A percentile compares a stretch with the other conserved stretches of the same genome.
Evolutionary conservation across 1,284 basidiomycete species (phyloP).

Genomic region (Sporisorium sorghi): DNA sequence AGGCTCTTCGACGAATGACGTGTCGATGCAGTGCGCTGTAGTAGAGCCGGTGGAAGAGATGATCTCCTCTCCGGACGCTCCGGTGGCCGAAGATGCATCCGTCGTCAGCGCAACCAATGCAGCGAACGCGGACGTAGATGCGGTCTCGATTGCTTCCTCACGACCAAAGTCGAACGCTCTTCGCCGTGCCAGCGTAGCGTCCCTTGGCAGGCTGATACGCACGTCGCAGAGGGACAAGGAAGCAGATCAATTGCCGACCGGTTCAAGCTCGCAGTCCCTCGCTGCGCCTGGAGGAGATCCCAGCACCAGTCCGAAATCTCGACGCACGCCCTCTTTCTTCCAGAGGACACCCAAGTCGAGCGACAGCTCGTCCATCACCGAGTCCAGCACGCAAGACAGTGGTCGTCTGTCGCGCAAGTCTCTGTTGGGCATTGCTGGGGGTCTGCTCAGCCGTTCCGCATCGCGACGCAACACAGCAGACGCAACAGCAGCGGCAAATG

Average conservation of each 20-base stretch:
- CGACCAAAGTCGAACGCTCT: constrained; percentile 28
- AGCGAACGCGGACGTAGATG: constrained; percentile 1
- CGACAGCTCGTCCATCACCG: constrained; percentile 21
- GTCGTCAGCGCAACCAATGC: constrained; percentile 1
- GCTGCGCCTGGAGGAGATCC: constrained; percentile 26
- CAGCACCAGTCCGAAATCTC: constrained; percentile 42
- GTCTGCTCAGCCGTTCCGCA: constrained; percentile 40
- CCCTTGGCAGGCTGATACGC: constrained; percentile 35
- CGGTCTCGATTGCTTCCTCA: constrained; percentile 3
- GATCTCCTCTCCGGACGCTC: constrained; percentile 14
- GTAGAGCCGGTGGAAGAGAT: constrained; percentile 37
- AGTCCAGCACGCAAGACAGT: constrained; percentile 27
- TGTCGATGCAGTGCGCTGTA: constrained; percentile 21
- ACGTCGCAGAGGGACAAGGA: constrained; percentile 38
- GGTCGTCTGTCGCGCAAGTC: constrained; percentile 62
- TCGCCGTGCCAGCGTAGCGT: constrained; percentile 39
- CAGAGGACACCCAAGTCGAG: constrained; percentile 42
- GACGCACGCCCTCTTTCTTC: constrained; percentile 57
- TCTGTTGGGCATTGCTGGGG: constrained; percentile 53
- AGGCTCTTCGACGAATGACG: constrained; percentile 34
- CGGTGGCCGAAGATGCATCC: background rate
- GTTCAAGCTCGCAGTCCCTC: constrained; percentile 18
- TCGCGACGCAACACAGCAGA: constrained; percentile 31
- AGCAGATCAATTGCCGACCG: constrained; percentile 9
- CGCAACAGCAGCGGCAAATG: background rate